Evolutionary conservation across 768 basidiomycete genomes (phyloP).

Genomic region (Clitopilus hobsonii): DNA sequence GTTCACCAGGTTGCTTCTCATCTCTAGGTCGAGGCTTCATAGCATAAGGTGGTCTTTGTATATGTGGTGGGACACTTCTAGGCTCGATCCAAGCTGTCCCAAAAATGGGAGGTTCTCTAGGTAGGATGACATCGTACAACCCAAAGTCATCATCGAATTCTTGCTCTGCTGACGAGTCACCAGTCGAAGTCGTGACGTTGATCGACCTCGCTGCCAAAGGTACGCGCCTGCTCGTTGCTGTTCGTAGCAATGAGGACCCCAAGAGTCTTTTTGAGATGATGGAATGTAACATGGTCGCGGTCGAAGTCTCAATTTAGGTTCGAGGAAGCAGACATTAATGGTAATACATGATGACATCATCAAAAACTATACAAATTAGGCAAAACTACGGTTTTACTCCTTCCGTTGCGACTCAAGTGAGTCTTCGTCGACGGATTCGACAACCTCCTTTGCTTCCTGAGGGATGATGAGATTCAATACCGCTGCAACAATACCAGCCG

Average conservation of each 20-base stretch:
- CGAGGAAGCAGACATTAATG: background rate
- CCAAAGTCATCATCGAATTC: conserved; percentile 36
- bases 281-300: background rate
- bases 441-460: conserved; percentile 8
- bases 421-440: conserved; percentile 3
- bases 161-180: background rate
- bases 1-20: conserved; percentile 1
- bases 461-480: conserved; percentile 58
- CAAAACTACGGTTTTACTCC: background rate
- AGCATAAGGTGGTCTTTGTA: conserved; percentile 55
- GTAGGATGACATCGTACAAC: conserved; percentile 57
- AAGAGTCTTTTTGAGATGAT: background rate
- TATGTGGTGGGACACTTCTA: conserved; percentile 52
- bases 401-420: background rate
- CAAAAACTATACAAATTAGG: background rate
- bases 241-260: background rate
- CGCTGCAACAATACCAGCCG: conserved; percentile 53
- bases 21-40: conserved; percentile 7
- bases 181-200: background rate
- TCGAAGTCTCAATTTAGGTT: background rate
- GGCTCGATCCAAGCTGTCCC: conserved; percentile 59
- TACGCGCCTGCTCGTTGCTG: background rate
- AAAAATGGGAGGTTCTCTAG: conserved; percentile 58
- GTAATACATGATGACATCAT: conserved; percentile 1
- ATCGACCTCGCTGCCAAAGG: background rate